Percentiles rank a stretch among this genome's conserved stretches.
phyloP scores from a whole-genome alignment of 129 eudicot genomes.

The Ambrosia trifida region DNA sequence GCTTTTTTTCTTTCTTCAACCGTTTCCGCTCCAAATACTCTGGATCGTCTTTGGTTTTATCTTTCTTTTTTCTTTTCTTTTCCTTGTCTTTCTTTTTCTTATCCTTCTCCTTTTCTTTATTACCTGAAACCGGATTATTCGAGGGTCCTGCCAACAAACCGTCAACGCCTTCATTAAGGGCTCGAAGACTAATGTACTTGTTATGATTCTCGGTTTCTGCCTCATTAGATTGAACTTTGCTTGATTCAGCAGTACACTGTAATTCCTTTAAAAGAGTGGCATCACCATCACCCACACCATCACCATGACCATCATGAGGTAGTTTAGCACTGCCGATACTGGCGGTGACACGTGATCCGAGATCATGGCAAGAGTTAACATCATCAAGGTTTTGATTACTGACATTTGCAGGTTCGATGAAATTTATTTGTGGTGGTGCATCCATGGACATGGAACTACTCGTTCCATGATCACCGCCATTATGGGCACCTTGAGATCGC shows the following conservation, averaged over 20 bases:
- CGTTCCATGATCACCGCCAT: constrained; percentile 65
- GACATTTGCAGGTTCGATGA: constrained; percentile 40
- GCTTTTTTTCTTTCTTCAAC: constrained; percentile 76
- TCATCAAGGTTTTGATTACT: constrained; percentile 71
- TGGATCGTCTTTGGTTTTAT: constrained; percentile 65
- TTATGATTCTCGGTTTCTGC: constrained; percentile 26
- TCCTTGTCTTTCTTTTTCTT: constrained; percentile 64
- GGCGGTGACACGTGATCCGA: constrained; percentile 89
- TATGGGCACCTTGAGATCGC: constrained; percentile 52
- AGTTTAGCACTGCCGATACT: constrained; percentile 85
- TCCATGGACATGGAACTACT: constrained; percentile 84
- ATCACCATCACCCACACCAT: constrained; percentile 39
- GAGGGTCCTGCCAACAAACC: constrained; percentile 27
- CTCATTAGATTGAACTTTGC: constrained; percentile 51
- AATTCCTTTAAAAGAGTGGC: constrained; percentile 54
- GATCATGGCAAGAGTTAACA: constrained; percentile 80
- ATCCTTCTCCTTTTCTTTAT: constrained; percentile 51
- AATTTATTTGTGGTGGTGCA: constrained; percentile 60
- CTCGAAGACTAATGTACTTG: constrained; percentile 37
- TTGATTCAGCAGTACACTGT: constrained; percentile 94
- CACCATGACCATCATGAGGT: constrained; percentile 31
- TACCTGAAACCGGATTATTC: constrained; percentile 20
- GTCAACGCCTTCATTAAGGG: constrained; percentile 28
- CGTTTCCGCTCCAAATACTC: constrained; percentile 65
- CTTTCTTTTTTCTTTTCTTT: constrained; percentile 63